Evolutionary conservation across 352 stramenopile genomes (phyloP).

Genomic region (Heterotrichella gracilis): DNA sequence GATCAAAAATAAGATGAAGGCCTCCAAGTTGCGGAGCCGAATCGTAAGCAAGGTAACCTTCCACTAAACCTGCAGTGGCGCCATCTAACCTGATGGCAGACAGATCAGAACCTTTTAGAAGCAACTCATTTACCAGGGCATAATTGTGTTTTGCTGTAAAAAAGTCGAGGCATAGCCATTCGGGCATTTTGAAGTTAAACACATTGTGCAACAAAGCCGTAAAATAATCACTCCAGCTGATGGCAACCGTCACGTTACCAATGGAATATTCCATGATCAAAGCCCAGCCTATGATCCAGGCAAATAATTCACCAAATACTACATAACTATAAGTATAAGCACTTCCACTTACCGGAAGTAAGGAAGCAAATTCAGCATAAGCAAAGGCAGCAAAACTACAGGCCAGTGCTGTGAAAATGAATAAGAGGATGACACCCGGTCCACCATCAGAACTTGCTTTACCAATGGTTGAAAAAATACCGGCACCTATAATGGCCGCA

Average conservation of each 20-base stretch:
- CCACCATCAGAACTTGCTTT: neutral
- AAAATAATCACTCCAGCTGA: neutral
- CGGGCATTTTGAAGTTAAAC: neutral
- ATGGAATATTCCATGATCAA: neutral
- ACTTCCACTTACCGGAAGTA: neutral
- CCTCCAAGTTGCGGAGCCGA: neutral
- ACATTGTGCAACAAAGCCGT: neutral
- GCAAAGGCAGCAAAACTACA: neutral
- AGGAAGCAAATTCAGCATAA: neutral
- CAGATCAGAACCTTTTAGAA: neutral
- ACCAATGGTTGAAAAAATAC: constrained; percentile 7
- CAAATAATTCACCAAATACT: neutral
- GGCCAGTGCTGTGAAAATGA: neutral
- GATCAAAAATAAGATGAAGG: neutral
- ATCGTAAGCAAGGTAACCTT: neutral
- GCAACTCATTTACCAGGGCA: neutral
- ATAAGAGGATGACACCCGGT: neutral
- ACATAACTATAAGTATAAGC: neutral
- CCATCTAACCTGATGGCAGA: neutral
- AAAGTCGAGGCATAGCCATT: neutral
- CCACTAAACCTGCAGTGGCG: neutral
- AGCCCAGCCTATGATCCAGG: neutral
- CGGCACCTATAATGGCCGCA: neutral
- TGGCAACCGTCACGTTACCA: neutral
- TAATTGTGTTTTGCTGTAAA: neutral